Evolutionary conservation across 2,329 filamentous ascomycete species (phyloP).

Genomic region (Pseudocercospora eumusae): DNA sequence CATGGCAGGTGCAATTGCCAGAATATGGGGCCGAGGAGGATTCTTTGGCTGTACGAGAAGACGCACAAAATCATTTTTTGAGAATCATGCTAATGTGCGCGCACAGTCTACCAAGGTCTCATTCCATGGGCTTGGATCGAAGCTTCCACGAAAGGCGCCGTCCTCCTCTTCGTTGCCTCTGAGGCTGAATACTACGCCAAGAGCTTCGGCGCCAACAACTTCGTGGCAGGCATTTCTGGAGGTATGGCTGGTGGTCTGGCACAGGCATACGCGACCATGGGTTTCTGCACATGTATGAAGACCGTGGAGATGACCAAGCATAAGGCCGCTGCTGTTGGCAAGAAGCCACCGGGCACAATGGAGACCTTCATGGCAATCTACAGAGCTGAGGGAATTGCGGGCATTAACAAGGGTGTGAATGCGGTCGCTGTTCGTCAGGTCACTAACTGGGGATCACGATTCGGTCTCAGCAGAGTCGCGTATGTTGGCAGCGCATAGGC

Average conservation of each 20-base stretch:
- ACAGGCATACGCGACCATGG: slow-evolving; percentile 99
- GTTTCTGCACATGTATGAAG: slow-evolving; percentile 99
- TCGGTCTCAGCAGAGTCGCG: slow-evolving; percentile 87
- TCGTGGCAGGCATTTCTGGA: slow-evolving; percentile 82
- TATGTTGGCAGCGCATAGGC: slow-evolving; percentile 26
- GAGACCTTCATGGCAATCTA: slow-evolving; percentile 97
- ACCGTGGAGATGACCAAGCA: slow-evolving; percentile 99
- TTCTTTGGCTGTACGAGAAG: slow-evolving; percentile 80
- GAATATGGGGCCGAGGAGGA: slow-evolving; percentile 94
- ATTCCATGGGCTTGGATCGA: slow-evolving; percentile 99
- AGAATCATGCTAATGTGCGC: slow-evolving; percentile 5
- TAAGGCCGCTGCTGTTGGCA: slow-evolving; percentile 82
- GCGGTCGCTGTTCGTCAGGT: slow-evolving; percentile 98
- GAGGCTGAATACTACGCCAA: slow-evolving; percentile 96
- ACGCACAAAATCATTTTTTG: not conserved
- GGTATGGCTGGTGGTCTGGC: slow-evolving; percentile 94
- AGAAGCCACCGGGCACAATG: slow-evolving; percentile 86
- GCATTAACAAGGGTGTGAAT: slow-evolving; percentile 99
- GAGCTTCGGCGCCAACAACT: slow-evolving; percentile 74
- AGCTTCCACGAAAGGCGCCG: slow-evolving; percentile 98
- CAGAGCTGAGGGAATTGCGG: slow-evolving; percentile 85
- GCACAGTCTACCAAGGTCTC: slow-evolving; percentile 93
- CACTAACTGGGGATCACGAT: slow-evolving; percentile 98
- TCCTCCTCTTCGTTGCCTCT: slow-evolving; percentile 97
- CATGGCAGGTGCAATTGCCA: slow-evolving; percentile 76